Evolutionary conservation across 257 asterid species (phyloP), one percentile per base, ranked within the genome.

Genomic region (Petunia secreta): DNA sequence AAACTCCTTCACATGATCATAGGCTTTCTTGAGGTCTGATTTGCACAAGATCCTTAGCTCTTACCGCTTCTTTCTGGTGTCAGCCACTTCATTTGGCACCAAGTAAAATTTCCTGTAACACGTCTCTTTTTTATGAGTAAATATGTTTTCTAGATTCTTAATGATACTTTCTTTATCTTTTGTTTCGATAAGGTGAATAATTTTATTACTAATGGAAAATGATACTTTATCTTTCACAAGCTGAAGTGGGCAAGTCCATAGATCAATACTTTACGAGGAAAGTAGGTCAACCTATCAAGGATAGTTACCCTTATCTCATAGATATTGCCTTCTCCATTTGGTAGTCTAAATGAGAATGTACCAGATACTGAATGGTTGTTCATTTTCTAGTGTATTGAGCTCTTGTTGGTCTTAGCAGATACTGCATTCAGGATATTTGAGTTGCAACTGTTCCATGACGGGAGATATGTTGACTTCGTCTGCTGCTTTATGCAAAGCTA

Each of bases 401-500:
- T 58, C 78, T 66, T 78, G 83, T 55, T 66, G 74, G 44, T 79
- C 76, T 80, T 79, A 69, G 87, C 87, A 88, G 96, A 81, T 67
- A 65, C 77, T 39, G 73, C 82, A 85, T 80, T 87, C 82, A 53
- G 85, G 90, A 79, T 77, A 75, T 34, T 55, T 71, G 62, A 63
- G 83, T 80, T 86, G 87, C 85, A 80, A 83, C 73, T 82, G 84
- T 84, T 84, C 75, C 67, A 53, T 82, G 78, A 92, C 85, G 83
- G 89, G 88, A 85, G 94, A 86, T 83, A 91, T 92, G 95, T 89
- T 89, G 93, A 63, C 92, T 75, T 92, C 98, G 46, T 83, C 92
- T 83, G 90, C 90, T 85, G 86, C 88, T 79, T 78, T 84, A 65
- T 86, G 92, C 88, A 86, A 88, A 84, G 85, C 91, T 75, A 82